Evolutionary conservation across 495 filamentous ascomycete species (phyloP).

Genomic region (Cudoniella acicularis): DNA sequence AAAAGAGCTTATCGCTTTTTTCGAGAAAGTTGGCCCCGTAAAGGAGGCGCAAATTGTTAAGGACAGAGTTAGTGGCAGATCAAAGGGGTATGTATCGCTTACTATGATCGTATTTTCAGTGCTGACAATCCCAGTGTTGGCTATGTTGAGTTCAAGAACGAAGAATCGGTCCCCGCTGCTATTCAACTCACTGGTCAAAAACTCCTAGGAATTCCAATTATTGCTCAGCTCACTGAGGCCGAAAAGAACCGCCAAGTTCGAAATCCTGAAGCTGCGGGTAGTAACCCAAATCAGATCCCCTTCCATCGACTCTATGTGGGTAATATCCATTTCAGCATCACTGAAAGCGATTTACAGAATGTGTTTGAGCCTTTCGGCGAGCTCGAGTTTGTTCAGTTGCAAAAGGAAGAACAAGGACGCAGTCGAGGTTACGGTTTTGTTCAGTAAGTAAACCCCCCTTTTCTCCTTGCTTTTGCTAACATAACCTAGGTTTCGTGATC

Average conservation of each 20-base stretch:
- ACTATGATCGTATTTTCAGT: not conserved
- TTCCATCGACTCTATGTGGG: constrained; percentile 99
- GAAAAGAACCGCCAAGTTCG: constrained; percentile 99
- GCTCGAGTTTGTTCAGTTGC: constrained; percentile 94
- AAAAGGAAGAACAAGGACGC: constrained; percentile 87
- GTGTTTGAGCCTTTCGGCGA: constrained; percentile 98
- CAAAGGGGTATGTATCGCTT: constrained; percentile 77
- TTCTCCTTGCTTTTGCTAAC: constrained; percentile 2
- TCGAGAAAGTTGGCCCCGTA: constrained; percentile 92
- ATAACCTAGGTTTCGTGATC: constrained; percentile 75
- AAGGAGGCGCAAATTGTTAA: constrained; percentile 99
- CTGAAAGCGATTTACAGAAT: constrained; percentile 91
- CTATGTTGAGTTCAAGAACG: constrained; percentile 98
- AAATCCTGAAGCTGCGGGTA: constrained; percentile 65
- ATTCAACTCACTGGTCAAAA: constrained; percentile 99
- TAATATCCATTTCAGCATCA: constrained; percentile 99
- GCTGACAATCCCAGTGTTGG: constrained; percentile 70
- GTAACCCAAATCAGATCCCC: constrained; percentile 70
- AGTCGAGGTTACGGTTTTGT: constrained; percentile 98
- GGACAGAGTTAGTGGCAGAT: constrained; percentile 91
- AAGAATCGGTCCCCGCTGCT: constrained; percentile 88
- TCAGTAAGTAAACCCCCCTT: constrained; percentile 64
- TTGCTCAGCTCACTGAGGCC: constrained; percentile 96
- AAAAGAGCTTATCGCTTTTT: constrained; percentile 90
- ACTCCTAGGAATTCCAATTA: constrained; percentile 97